A percentile compares a stretch with the other conserved stretches of the same genome.
These are phyloP conservation scores for Leccinellum luteum DNA, from an alignment of 768 basidiomycete genomes.

Conservation along the genomic window DNA sequence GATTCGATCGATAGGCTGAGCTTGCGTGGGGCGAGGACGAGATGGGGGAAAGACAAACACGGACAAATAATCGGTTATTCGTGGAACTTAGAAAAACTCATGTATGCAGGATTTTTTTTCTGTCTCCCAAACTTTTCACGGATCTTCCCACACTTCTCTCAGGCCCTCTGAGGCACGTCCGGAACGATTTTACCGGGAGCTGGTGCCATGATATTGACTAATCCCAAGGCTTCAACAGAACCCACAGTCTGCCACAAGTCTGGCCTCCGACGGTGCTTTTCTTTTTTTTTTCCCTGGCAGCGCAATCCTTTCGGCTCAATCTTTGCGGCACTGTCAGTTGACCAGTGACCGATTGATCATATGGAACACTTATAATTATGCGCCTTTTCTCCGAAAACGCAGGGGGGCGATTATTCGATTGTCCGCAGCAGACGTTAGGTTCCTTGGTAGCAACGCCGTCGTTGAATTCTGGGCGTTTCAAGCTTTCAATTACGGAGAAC, in stretches of 20 bases:
- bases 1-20: constrained; percentile 7
- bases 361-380: constrained; percentile 4
- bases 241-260: neutral
- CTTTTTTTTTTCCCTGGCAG: neutral
- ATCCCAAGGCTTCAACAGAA: constrained; percentile 10
- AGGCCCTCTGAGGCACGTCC: constrained; percentile 6
- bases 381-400: neutral
- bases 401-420: constrained; percentile 1
- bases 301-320: constrained; percentile 7
- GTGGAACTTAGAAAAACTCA: neutral
- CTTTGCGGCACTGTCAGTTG: constrained; percentile 10
- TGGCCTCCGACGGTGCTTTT: constrained; percentile 3
- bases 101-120: neutral
- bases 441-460: constrained; percentile 1
- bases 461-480: constrained; percentile 9
- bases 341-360: neutral
- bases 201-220: neutral
- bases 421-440: constrained; percentile 6
- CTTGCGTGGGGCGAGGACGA: neutral
- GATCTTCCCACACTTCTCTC: constrained; percentile 10
- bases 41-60: constrained; percentile 17
- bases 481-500: constrained; percentile 12
- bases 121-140: neutral
- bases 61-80: constrained; percentile 20
- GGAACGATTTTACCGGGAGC: constrained; percentile 12